Evolutionary conservation across 768 basidiomycete genomes (phyloP), one percentile per base, ranked within the genome.

Genomic region (Tephrocybe sp.): DNA sequence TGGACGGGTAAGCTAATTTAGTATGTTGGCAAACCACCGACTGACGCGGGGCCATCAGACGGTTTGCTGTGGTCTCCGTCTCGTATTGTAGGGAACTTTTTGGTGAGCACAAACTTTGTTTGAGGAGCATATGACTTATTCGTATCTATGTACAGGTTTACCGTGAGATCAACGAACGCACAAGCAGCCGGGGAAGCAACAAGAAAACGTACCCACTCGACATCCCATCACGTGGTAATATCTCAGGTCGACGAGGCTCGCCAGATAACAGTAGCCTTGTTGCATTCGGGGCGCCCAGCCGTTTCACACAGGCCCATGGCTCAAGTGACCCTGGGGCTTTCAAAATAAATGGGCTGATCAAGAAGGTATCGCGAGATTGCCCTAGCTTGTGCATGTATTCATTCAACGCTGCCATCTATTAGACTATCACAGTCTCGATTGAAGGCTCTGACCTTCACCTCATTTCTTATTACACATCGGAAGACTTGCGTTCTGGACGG

Each of bases 401-500:
- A 36, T 12, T 21, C 21, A 5, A 34, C 11, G 5, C 37, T 12
- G 8, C 7, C n/a, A 9, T 19, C 12, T 21, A 38, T 21, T 64
- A 92, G 88, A 91, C 89, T n/a, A 90, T 91, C 60, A 91, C 90
- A 8, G 84, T 91, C 42, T 81, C 80, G 31, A 82, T 88, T 48
- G 85, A 88, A 53, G 84, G 84, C 12, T 85, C 83, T 42, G 83
- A 89, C 69, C 80, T 91, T 43, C 90, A 92, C 62, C 76, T 91
- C 53, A 82, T 92, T 53, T 87, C 87, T 13, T 92, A 93, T 70
- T 92, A 90, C 64, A 84, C 84, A 6, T 78, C 85, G 34, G 84
- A 88, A 40, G 91, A 93, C 61, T 81, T 90, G 22, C 75, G 82
- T 8, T 76, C 78, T 13, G 87, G 86, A 21, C 75, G 78, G 41